phyloP scores from a whole-genome alignment of 1,139 yeast species.

The Saccharomyces pastorianus region DNA sequence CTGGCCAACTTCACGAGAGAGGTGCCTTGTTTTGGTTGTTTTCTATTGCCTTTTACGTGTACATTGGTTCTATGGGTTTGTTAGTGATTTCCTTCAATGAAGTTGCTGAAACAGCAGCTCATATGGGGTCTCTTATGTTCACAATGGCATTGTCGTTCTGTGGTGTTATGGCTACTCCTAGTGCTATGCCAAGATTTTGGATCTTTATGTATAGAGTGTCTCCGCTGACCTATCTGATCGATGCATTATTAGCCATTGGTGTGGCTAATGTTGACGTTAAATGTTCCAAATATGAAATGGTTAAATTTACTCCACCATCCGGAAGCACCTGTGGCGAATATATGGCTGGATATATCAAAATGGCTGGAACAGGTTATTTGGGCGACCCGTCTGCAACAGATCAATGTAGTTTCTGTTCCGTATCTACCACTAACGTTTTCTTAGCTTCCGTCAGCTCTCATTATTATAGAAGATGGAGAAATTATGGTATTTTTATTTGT shows the following conservation, averaged over 20 bases:
- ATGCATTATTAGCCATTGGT: constrained; percentile 46
- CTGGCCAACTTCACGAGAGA: constrained; percentile 46
- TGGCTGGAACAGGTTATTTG: constrained; percentile 51
- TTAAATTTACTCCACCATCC: constrained; percentile 40
- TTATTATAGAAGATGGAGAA: constrained; percentile 56
- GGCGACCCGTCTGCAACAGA: constrained; percentile 37
- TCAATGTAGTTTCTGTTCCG: constrained; percentile 47
- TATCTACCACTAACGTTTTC: constrained; percentile 44
- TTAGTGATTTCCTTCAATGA: constrained; percentile 46
- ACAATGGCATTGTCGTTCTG: constrained; percentile 68
- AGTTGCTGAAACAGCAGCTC: constrained; percentile 65
- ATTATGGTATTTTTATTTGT: constrained; percentile 48
- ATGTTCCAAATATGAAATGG: constrained; percentile 43
- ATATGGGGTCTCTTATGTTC: constrained; percentile 53
- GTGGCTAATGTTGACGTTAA: constrained; percentile 43
- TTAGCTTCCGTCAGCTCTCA: constrained; percentile 38
- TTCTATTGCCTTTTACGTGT: constrained; percentile 48
- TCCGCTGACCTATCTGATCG: constrained; percentile 55
- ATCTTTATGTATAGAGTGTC: constrained; percentile 54
- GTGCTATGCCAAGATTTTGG: constrained; percentile 55
- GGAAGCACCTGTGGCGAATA: constrained; percentile 49
- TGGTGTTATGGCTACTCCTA: constrained; percentile 67
- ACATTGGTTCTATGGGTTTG: constrained; percentile 58
- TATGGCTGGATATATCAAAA: constrained; percentile 38
- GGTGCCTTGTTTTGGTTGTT: constrained; percentile 65